Evolutionary conservation across 208 protist species (phyloP), one percentile per base, ranked within the genome.

Genomic region (Novymonas esmeraldas): DNA sequence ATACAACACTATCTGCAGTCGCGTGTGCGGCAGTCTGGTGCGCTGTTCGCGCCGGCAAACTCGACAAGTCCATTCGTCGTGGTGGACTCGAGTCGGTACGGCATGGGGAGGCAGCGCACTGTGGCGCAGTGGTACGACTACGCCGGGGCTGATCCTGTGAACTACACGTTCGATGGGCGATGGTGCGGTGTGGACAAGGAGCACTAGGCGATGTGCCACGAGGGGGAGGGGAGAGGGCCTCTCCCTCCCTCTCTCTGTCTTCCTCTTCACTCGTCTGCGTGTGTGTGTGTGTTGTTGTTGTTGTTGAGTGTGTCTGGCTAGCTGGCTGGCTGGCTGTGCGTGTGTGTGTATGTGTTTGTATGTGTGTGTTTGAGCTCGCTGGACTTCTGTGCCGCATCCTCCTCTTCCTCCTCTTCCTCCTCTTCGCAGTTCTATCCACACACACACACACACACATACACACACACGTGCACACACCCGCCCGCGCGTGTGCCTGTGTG

Each of bases 61-160:
- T 73, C 59, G 26, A 65, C 49, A 2, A 70, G 57, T n/a, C 4
- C 64, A 0, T 61, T 54, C 26, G 81, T 92, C 18, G 55, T 84
- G n/a, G 34, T 93, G 4, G 92, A 97, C 50, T 51, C 74, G 22
- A 81, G 90, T 20, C 85, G 87, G 26, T 97, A 89, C 63, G 87
- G 89, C 18, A 81, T 91, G 50, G 92, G 92, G 4, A 50, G 60
- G 28, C 41, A 72, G 44, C 85, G 89, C 3, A 79, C 64, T 0
- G 78, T 97, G 33, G 61, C 70, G 31, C 63, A 82, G 46, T 97
- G 87, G 80, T 97, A 94, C 66, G 44, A 49, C 1, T 94, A 87
- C 64, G 87, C 89, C 2, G 85, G 89, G 10, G 70, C 75, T 2
- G 71, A 96, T 63, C 78, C 83, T 3, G 70, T 89, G 18, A 58